Percentiles rank a stretch among this genome's conserved stretches.
Evolutionary conservation across 169 alveolate genomes (phyloP).

Genomic region (Plasmodium ovale): DNA sequence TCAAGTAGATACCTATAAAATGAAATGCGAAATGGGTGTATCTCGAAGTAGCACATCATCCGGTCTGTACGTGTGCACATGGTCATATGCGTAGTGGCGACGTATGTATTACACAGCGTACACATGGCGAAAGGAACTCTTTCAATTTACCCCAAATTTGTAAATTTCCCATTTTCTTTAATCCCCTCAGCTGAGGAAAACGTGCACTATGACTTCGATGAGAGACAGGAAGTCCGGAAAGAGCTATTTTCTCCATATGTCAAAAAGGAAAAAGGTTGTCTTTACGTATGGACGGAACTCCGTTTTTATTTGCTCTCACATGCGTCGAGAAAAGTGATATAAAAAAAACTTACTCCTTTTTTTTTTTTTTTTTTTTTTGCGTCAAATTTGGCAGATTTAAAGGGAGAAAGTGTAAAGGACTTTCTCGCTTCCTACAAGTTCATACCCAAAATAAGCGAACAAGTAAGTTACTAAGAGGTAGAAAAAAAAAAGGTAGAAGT

Average conservation of each 20-base stretch:
- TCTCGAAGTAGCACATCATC: too few species aligned
- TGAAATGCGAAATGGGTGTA: too few species aligned
- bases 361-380: not conserved
- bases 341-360: too few species aligned
- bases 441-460: constrained; percentile 52
- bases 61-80: not conserved
- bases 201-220: constrained; percentile 41
- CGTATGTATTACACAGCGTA: too few species aligned
- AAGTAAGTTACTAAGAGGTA: not conserved
- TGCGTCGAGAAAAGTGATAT: too few species aligned
- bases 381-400: constrained; percentile 20
- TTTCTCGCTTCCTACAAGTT: constrained; percentile 66
- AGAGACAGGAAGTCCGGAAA: constrained; percentile 65
- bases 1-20: too few species aligned
- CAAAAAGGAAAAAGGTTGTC: constrained; percentile 53
- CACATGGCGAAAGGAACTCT: too few species aligned
- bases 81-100: too few species aligned
- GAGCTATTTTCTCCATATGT: constrained; percentile 62
- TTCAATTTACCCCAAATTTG: too few species aligned
- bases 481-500: not conserved
- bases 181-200: constrained; percentile 50
- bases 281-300: not conserved
- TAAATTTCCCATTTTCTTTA: too few species aligned
- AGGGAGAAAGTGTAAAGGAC: constrained; percentile 58
- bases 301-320: too few species aligned